Evolutionary conservation across 2,329 filamentous ascomycete genomes (phyloP), one percentile per base, ranked within the genome.

Genomic region (Ascochyta clinopodiicola): DNA sequence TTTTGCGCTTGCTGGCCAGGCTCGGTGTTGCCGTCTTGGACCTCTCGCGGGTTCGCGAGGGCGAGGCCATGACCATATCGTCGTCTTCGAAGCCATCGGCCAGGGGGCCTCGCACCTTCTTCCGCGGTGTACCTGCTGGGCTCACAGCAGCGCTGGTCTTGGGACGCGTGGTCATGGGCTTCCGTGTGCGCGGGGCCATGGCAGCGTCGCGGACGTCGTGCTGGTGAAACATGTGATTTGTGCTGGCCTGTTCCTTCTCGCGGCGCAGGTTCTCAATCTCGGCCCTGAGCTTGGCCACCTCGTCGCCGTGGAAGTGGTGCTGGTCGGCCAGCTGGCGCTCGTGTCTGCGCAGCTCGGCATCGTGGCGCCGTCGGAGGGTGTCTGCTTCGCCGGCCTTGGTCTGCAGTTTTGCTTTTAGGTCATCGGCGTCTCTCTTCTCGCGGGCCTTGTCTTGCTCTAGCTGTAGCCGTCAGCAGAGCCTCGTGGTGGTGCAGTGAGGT

Each of bases 41-140:
- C 60, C 77, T 79, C 8, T 76, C 74, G 43, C 72, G 75, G 4
- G 70, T 61, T 61, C 81, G 86, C 47, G 80, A 84, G 4, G 84
- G 84, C 2, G 84, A 86, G 1, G 79, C 70, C 58, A 82, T 77
- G 51, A 81, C 72, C 8, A 88, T 79, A 65, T 88, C 84, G 51
- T 83, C 81, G 56, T 91, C 86, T 56, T 93, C 89, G 65, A 95
- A 95, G 0, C 91, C 91, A 74, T 95, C 91, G 1, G 88, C 83
- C 44, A 89, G 78, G 1, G 82, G 80, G 75, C 84, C 60, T 31
- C 52, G 84, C 1, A 78, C 75, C 70, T 83, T 86, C 25, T 81
- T 81, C 67, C 82, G 90, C 2, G 88, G 87, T 0, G 89, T 91
- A 1, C 79, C 81, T 0, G 76, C 69, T 0, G 77, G 76, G 35